Evolutionary conservation across 1,139 yeast species (phyloP).

Genomic region (Geotrichum macrosporum): DNA sequence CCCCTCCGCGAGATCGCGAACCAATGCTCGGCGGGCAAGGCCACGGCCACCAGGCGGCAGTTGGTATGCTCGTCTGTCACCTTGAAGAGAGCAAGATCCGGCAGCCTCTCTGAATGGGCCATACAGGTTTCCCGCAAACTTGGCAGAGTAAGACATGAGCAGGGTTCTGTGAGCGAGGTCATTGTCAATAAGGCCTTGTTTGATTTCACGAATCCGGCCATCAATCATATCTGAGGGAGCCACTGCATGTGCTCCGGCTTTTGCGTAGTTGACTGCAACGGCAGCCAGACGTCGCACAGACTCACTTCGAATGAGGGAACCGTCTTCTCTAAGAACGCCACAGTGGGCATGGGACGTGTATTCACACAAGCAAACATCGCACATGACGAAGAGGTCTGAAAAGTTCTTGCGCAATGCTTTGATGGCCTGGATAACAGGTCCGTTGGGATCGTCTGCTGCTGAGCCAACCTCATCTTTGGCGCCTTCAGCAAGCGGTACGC

Average conservation of each 20-base stretch:
- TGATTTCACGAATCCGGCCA: constrained; percentile 87
- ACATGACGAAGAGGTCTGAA: constrained; percentile 81
- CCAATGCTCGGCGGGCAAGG: constrained; percentile 84
- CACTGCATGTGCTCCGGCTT: constrained; percentile 91
- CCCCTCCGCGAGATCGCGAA: constrained; percentile 85
- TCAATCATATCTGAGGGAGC: constrained; percentile 99
- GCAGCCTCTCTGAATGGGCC: constrained; percentile 99
- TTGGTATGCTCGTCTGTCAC: constrained; percentile 91
- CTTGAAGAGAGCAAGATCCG: constrained; percentile 81
- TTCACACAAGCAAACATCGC: constrained; percentile 96
- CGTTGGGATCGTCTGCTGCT: constrained; percentile 93
- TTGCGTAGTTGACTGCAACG: constrained; percentile 92
- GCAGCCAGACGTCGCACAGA: constrained; percentile 85
- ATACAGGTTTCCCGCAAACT: constrained; percentile 82
- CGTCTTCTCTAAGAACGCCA: constrained; percentile 84
- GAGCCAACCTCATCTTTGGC: constrained; percentile 79
- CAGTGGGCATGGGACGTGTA: constrained; percentile 97
- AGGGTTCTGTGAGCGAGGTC: constrained; percentile 82
- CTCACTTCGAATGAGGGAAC: constrained; percentile 67
- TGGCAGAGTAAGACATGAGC: constrained; percentile 92
- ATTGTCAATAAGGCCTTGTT: constrained; percentile 76
- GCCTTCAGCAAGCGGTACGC: constrained; percentile 75
- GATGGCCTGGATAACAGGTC: constrained; percentile 84
- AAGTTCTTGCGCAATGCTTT: constrained; percentile 58
- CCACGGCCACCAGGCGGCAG: constrained; percentile 92